phyloP scores from a whole-genome alignment of 345 rosid species.

The Psidium friedrichsthalianum region DNA sequence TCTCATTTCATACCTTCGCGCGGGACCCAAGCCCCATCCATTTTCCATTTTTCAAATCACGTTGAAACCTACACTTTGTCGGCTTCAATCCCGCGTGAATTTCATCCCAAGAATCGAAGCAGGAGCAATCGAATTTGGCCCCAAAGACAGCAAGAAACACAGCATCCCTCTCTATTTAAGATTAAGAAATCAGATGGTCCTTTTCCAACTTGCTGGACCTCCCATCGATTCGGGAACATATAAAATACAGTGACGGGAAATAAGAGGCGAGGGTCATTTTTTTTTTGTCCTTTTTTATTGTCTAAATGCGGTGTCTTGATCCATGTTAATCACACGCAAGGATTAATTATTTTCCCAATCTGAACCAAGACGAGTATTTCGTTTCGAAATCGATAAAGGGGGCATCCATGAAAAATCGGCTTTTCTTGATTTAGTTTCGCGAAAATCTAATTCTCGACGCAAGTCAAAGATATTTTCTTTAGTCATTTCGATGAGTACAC shows the following conservation, averaged over 20 bases:
- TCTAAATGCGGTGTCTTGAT: background rate
- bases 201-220: background rate
- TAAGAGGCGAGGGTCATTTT: background rate
- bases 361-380: background rate
- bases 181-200: background rate
- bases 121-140: background rate
- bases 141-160: slow-evolving; percentile 35
- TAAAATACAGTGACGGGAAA: background rate
- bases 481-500: background rate
- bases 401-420: background rate
- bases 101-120: background rate
- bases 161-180: background rate
- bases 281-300: background rate
- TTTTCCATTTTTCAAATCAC: slow-evolving; percentile 4
- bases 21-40: background rate
- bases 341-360: background rate
- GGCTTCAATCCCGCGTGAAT: background rate
- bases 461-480: background rate
- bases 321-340: background rate
- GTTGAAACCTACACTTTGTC: slow-evolving; percentile 1
- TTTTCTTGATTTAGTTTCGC: background rate
- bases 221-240: background rate
- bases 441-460: background rate
- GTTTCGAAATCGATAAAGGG: background rate
- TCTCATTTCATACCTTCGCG: background rate